Evolutionary conservation across 2,329 filamentous ascomycete species (phyloP).

Genomic region (Fusarium anguioides): DNA sequence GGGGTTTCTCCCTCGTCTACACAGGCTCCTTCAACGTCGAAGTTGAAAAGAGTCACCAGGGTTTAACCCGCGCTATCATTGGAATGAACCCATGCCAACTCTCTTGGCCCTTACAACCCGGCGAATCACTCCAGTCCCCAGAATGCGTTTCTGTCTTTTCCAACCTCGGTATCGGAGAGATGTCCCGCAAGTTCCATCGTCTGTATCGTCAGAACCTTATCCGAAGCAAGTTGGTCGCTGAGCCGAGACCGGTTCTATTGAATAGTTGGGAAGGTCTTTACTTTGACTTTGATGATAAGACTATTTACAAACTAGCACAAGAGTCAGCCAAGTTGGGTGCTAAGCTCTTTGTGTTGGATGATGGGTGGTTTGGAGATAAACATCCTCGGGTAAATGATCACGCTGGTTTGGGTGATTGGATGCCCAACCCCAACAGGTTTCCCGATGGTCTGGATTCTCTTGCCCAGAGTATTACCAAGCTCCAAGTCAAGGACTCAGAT

Average conservation of each 20-base stretch:
- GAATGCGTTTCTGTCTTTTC: constrained; percentile 73
- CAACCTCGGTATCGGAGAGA: constrained; percentile 66
- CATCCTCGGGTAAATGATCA: constrained; percentile 68
- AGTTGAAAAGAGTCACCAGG: constrained; percentile 72
- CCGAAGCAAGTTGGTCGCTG: constrained; percentile 63
- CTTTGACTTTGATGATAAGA: constrained; percentile 68
- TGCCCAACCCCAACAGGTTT: constrained; percentile 67
- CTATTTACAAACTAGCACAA: constrained; percentile 65
- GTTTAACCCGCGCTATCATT: constrained; percentile 68
- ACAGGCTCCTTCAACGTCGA: constrained; percentile 71
- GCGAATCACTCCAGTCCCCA: constrained; percentile 68
- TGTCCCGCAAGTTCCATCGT: constrained; percentile 71
- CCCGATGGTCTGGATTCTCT: constrained; percentile 66
- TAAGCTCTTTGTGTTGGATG: constrained; percentile 73
- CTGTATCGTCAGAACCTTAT: constrained; percentile 72
- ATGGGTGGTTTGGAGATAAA: constrained; percentile 73
- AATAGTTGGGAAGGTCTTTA: constrained; percentile 75
- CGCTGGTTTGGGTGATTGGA: constrained; percentile 72
- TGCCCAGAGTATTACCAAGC: constrained; percentile 61
- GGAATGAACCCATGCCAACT: constrained; percentile 71
- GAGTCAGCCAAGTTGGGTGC: constrained; percentile 68
- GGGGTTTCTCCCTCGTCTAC: constrained; percentile 74
- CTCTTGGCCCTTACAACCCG: constrained; percentile 66
- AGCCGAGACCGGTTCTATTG: constrained; percentile 65
- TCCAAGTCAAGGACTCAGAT: constrained; percentile 58